phyloP scores from a whole-genome alignment of 305 asterid genomes.

The Salvia sclarea region DNA sequence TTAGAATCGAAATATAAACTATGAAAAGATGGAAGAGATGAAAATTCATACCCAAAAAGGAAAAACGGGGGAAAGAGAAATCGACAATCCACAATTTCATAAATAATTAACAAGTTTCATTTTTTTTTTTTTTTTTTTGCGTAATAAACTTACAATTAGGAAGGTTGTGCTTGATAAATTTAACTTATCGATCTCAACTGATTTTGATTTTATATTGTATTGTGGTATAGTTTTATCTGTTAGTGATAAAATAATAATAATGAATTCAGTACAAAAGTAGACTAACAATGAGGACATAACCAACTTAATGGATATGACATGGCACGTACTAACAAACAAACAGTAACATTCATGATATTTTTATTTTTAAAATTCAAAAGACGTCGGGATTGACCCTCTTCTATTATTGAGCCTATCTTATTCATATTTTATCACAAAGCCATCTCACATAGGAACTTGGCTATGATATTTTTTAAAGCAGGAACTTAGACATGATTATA shows the following conservation, averaged over 20 bases:
- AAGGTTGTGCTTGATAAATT: background rate
- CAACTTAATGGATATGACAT: background rate
- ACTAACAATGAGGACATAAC: too few relatives aligned
- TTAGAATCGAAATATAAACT: too few relatives aligned
- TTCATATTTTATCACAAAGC: background rate
- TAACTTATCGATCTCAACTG: background rate
- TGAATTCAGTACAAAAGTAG: too few relatives aligned
- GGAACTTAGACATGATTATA: background rate
- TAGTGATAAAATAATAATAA: background rate
- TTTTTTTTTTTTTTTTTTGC: too few relatives aligned
- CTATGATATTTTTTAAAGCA: background rate
- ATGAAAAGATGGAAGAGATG: too few relatives aligned
- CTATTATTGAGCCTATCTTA: constrained; percentile 20
- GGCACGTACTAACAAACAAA: background rate
- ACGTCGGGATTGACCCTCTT: background rate
- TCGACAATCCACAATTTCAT: too few relatives aligned
- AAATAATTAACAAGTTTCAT: too few relatives aligned
- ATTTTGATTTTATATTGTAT: background rate
- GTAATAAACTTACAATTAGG: too few relatives aligned
- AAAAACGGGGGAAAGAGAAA: too few relatives aligned
- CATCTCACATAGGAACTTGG: background rate
- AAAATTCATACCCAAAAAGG: too few relatives aligned
- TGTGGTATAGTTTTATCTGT: background rate
- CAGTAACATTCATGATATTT: too few relatives aligned
- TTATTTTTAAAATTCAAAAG: background rate